Evolutionary conservation across 1,284 basidiomycete species (phyloP), one percentile per base, ranked within the genome.

Genomic region (Cerioporus squamosus): DNA sequence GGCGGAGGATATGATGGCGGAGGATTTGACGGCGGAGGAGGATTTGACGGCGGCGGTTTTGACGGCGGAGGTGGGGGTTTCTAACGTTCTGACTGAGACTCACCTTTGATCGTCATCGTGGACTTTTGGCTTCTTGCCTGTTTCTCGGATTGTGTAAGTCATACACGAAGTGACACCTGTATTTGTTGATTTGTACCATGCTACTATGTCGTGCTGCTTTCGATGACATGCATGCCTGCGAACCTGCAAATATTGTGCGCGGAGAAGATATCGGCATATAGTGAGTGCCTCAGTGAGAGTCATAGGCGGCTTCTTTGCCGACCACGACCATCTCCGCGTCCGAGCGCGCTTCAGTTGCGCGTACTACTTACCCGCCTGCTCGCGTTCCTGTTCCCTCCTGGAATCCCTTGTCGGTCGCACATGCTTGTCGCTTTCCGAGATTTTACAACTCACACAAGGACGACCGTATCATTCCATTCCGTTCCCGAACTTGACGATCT

Each of bases 1-100:
- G 60, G 58, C 31, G 66, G 65, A 17, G 64, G 65, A 7, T 63
- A 51, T 24, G 45, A 46, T 12, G 54, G 54, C 8, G 54, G 54
- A 44, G 54, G 54, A 2, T 56, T 56, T n/a, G 39, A 51, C 29
- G 43, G 51, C 5, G 53, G 48, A 38, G 46, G 44, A 33, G 31
- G 51, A n/a, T 53, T 53, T 23, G 49, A 26, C 12, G 51, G 51
- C 15, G 51, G 51, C 22, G 51, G 51, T 1, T 53, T 53, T 38
- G 26, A 46, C 47, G 29, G 47, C 20, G 48, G 43, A 29, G 26
- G 26, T 2, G 33, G 51, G 12, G 33, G 33, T 3, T 36, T 36
- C 33, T 36, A 36, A 36, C 9, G 26, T n/a, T n/a, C n/a, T n/a
- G n/a, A n/a, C n/a, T n/a, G n/a, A n/a, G 26, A 29, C 26, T 29